Base-by-base conservation (phyloP, 1,139 yeast species). In the Blastobotrys capitulatus region DNA sequence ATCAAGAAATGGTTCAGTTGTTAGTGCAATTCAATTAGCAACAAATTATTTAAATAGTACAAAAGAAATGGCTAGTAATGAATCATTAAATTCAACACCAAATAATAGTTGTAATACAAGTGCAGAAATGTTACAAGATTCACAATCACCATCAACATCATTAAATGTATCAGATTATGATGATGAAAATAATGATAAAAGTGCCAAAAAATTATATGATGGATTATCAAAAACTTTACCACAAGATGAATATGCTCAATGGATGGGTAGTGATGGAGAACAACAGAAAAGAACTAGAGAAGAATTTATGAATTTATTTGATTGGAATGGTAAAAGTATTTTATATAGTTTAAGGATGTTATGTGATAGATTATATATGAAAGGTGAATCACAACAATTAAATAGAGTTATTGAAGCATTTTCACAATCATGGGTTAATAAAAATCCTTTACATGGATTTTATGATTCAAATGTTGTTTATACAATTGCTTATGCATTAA, bases 321-420 rank as follows among this genome's bases (percentile, higher is more conserved):
- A 62, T 13, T 67, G 63, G 54, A 45, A 47, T 7, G 57, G 57
- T 35, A 54, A 56, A 43, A 60, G 63, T 42, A 64, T 67, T 46
- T 51, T 86, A 49, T 67, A 67, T 8, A 73, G 88, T 1, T 73
- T 87, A 19, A 68, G 90, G 37, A 67, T 69, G 52, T 69, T 87
- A 39, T 86, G 95, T 57, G 75, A 78, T 35, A 78, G 75, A 59
- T 63, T 87, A 20, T 84, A 83, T 63, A 73, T 87, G 61, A 81
- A 81, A 60, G 96, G 92, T 2, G 96, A 88, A 64, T 81, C 94
- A 1, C 92, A 85, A 58, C 86, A 83, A 58, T 79, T 87, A 48
- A 94, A 86, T 66, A 74, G 87, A 43, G 77, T 87, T 36, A 70
- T 87, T 53, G 83, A 84, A 44, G 75, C 83, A 1, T 82, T 86